Base-by-base conservation (phyloP, 2,329 filamentous ascomycete species). In the Magnaporthiopsis rhizophila region DNA sequence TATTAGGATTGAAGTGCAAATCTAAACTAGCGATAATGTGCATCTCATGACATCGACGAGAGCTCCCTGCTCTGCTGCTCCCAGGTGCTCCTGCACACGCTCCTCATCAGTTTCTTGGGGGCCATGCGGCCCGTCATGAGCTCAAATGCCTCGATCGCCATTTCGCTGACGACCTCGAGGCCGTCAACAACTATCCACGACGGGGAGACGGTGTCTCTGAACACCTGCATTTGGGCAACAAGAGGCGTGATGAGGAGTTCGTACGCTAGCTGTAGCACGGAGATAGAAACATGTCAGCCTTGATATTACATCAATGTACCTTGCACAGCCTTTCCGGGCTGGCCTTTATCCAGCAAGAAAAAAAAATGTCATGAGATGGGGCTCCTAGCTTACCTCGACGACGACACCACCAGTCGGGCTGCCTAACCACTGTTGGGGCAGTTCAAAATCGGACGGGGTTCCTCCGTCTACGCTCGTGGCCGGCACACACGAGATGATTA, bases 81-180 rank as follows among this genome's bases (percentile, higher is more conserved):
- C 78, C 78, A 80, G 0, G 75, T 76, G 67, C 75, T 74, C 34
- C 78, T 73, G 64, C 78, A 80, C 65, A 87, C 85, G 63, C 83
- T 79, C 66, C 86, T 83, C 89, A 92, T 92, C 30, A 89, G 74
- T 59, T 82, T 79, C 64, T 87, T 83, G 2, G 89, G 89, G 21
- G 89, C 89, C 73, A 88, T 83, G 60, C 89, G 83, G 6, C 89
- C 89, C 0, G 89, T 91, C 78, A 91, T 89, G 28, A 91, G 77
- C 75, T 92, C 89, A 71, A 91, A 92, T 64, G 90, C 88, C 38
- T 89, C 89, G 72, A 89, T 89, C 0, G 87, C 89, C 78, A 91
- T 89, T 73, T 92, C 89, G 5, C 86, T 84, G 21, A 92, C 79
- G 58, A 91, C 84, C 68, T 91, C 88, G 11, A 92, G 76, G 0